Conservation (phyloP, 148 eudicot species). For the Camellia granthamiana region DNA sequence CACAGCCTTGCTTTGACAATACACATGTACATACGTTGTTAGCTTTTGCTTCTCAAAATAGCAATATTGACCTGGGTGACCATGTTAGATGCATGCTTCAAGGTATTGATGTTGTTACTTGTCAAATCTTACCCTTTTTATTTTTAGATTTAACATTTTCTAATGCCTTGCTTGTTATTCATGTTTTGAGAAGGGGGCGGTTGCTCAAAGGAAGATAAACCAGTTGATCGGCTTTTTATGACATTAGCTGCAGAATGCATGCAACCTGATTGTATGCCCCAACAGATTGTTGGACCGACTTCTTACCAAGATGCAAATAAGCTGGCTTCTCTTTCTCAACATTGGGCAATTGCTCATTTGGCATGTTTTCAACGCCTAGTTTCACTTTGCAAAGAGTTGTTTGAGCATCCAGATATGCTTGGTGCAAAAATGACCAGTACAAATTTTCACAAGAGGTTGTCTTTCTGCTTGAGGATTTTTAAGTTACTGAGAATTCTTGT, state of each 20-base stretch:
- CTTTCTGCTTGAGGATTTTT: conserved; percentile 54
- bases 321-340: conserved; percentile 59
- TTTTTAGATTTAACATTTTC: not conserved
- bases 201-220: conserved; percentile 65
- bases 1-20: conserved; percentile 38
- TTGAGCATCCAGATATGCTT: conserved; percentile 46
- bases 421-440: conserved; percentile 49
- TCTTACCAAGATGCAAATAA: conserved; percentile 43
- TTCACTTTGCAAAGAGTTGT: conserved; percentile 46
- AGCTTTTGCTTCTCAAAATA: conserved; percentile 25
- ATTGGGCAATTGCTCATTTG: conserved; percentile 75
- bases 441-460: conserved; percentile 51
- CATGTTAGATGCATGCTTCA: conserved; percentile 54
- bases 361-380: conserved; percentile 69
- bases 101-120: conserved; percentile 46
- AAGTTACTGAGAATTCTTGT: conserved; percentile 67
- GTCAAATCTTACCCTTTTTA: not conserved
- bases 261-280: conserved; percentile 39
- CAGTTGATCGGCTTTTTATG: conserved; percentile 64
- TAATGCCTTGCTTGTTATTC: conserved; percentile 4
- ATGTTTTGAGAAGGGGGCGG: conserved; percentile 49
- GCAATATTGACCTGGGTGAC: conserved; percentile 36
- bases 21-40: conserved; percentile 46
- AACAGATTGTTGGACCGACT: conserved; percentile 32
- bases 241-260: conserved; percentile 59